Conservation (phyloP, 805 yeast species). For the Sugiyamaella marilandica region DNA sequence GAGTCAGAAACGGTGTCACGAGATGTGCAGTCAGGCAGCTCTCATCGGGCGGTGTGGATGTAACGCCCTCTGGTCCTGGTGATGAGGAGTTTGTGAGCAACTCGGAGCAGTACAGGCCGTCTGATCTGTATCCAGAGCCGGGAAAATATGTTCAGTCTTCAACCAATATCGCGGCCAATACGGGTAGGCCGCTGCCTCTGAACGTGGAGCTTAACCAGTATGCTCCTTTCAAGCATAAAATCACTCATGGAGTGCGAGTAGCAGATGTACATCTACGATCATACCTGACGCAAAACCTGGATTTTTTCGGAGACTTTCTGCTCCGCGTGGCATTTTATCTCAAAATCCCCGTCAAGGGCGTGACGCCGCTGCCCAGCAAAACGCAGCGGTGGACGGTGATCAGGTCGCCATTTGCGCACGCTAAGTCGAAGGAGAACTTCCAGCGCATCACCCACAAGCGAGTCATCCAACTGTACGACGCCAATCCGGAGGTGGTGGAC, state of each 20-base stretch:
- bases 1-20: not conserved
- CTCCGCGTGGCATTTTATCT: conserved; percentile 85
- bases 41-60: not conserved
- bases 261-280: conserved; percentile 68
- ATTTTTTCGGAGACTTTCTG: conserved; percentile 78
- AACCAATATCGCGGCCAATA: conserved; percentile 23
- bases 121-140: conserved; percentile 20
- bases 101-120: conserved; percentile 8
- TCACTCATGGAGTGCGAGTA: conserved; percentile 62
- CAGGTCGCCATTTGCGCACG: conserved; percentile 88
- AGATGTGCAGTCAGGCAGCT: not conserved
- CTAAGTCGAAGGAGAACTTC: conserved; percentile 91
- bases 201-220: conserved; percentile 77
- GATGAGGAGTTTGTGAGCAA: conserved; percentile 12
- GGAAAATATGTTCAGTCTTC: conserved; percentile 20
- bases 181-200: conserved; percentile 65
- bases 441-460: conserved; percentile 81
- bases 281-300: conserved; percentile 65
- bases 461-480: conserved; percentile 70
- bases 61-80: not conserved
- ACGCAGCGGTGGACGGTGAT: conserved; percentile 91
- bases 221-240: conserved; percentile 68
- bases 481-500: conserved; percentile 80
- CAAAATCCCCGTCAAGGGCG: conserved; percentile 80
- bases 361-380: conserved; percentile 61